Evolutionary conservation across 2,329 filamentous ascomycete genomes (phyloP).

Genomic region (Coniochaeta sp.): DNA sequence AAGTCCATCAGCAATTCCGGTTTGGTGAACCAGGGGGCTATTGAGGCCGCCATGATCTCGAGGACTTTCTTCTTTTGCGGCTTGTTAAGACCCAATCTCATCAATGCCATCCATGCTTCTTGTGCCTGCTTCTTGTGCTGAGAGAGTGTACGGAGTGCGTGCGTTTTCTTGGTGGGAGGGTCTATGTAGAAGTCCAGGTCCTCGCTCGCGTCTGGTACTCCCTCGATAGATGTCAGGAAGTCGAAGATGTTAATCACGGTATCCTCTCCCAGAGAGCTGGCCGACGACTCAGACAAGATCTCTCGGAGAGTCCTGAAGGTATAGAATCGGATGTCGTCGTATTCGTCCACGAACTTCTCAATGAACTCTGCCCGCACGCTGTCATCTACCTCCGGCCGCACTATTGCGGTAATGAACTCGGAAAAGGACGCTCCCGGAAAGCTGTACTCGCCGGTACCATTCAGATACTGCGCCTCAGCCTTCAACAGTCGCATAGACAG

Average conservation of each 20-base stretch:
- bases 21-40: slow-evolving; percentile 83
- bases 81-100: slow-evolving; percentile 58
- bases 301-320: slow-evolving; percentile 70
- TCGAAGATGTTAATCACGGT: slow-evolving; percentile 51
- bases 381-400: slow-evolving; percentile 50
- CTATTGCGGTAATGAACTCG: slow-evolving; percentile 53
- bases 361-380: slow-evolving; percentile 64
- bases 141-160: slow-evolving; percentile 54
- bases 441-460: slow-evolving; percentile 53
- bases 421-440: slow-evolving; percentile 64
- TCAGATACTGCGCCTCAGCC: slow-evolving; percentile 60
- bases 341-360: slow-evolving; percentile 69
- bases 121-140: slow-evolving; percentile 76
- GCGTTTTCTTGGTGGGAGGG: slow-evolving; percentile 58
- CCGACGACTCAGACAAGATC: slow-evolving; percentile 19
- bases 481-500: slow-evolving; percentile 80
- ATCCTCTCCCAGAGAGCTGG: slow-evolving; percentile 17
- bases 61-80: slow-evolving; percentile 75
- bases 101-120: slow-evolving; percentile 75
- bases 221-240: slow-evolving; percentile 59
- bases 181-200: slow-evolving; percentile 62
- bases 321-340: slow-evolving; percentile 78
- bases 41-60: slow-evolving; percentile 64
- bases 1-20: slow-evolving; percentile 93
- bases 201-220: slow-evolving; percentile 58